These are phyloP conservation scores for Backusella tuberculispora DNA, from an alignment of 192 early-diverging fungal genomes.

Conservation along the genomic window DNA sequence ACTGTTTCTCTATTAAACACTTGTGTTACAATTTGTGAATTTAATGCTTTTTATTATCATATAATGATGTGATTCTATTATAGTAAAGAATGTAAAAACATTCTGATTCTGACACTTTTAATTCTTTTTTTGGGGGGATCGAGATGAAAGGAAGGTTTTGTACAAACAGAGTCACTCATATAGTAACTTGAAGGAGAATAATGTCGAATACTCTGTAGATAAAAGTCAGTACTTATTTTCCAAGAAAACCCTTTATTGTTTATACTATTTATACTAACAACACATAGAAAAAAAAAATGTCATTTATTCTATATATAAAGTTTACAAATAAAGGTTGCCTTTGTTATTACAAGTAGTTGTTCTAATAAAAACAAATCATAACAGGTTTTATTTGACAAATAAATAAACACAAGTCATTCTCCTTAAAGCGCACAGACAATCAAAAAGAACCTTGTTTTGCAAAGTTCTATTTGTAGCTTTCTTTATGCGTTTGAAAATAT, in stretches of 20 bases:
- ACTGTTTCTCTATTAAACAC: background rate
- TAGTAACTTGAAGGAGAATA: background rate
- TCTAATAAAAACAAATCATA: background rate
- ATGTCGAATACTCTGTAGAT: background rate
- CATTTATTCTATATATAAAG: background rate
- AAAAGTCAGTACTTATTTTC: background rate
- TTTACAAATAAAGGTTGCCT: background rate
- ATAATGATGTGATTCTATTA: background rate
- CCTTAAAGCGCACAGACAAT: background rate
- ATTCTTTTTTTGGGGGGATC: background rate
- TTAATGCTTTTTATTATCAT: background rate
- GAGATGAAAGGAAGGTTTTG: background rate
- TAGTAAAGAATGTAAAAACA: slow-evolving; percentile 12
- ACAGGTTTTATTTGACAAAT: background rate
- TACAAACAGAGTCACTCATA: background rate
- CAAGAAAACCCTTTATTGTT: background rate
- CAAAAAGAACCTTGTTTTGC: background rate
- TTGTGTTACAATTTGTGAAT: background rate
- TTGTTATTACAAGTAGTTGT: background rate
- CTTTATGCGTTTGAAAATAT: background rate
- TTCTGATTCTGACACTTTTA: background rate
- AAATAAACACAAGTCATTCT: background rate
- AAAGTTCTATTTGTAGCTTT: background rate
- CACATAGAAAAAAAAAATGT: background rate
- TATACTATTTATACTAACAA: background rate